Conservation (phyloP, 2,329 filamentous ascomycete species). For the Coniochaeta hoffmannii region DNA sequence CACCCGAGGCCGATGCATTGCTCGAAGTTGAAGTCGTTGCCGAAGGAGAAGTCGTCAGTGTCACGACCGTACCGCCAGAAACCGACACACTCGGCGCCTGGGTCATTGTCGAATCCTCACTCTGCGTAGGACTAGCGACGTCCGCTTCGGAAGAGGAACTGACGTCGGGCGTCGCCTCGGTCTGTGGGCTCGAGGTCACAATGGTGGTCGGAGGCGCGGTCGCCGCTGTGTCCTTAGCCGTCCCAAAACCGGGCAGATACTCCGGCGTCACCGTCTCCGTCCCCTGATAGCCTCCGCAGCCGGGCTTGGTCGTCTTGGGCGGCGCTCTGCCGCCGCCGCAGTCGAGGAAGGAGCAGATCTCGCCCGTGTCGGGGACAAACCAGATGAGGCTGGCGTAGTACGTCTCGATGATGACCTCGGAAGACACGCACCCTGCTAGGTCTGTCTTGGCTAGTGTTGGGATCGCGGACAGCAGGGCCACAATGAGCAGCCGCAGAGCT, state of each 20-base stretch:
- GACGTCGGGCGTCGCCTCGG: not conserved
- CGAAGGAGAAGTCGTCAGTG: not conserved
- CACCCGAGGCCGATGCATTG: not conserved
- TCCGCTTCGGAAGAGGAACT: not conserved
- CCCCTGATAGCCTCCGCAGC: slow-evolving; percentile 48
- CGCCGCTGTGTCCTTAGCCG: not conserved
- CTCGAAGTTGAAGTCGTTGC: not conserved
- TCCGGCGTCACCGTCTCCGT: slow-evolving; percentile 44
- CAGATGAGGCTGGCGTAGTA: slow-evolving; percentile 43
- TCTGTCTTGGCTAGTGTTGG: slow-evolving; percentile 33
- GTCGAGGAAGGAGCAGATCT: slow-evolving; percentile 57
- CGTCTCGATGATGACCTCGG: slow-evolving; percentile 23
- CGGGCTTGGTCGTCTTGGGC: slow-evolving; percentile 51
- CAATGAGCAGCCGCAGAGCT: not conserved
- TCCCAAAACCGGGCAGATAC: slow-evolving; percentile 31
- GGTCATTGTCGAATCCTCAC: not conserved
- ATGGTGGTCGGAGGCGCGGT: not conserved
- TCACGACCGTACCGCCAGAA: not conserved
- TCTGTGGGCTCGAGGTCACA: not conserved
- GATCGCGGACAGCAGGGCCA: not conserved
- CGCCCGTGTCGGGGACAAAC: slow-evolving; percentile 56
- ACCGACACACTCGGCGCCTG: not conserved
- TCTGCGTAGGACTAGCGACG: not conserved
- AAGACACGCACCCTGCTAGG: slow-evolving; percentile 35
- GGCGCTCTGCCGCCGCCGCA: slow-evolving; percentile 61